Base-by-base conservation (phyloP, 176 grass and related monocot genomes). In the Cymbopogon citratus region DNA sequence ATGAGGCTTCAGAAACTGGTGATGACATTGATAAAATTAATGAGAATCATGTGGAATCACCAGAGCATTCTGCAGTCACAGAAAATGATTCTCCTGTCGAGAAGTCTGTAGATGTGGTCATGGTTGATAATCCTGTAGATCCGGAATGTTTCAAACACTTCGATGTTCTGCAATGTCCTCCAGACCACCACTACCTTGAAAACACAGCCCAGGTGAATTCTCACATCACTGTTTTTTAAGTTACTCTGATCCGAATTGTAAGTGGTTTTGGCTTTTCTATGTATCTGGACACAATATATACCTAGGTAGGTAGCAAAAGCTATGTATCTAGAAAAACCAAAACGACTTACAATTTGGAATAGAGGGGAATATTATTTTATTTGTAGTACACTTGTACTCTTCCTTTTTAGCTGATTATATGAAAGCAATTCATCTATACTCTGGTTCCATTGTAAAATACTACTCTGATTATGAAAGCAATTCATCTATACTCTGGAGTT, bases 101-200 rank as follows among this genome's bases (percentile, higher is more conserved):
- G 9, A 82, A 72, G 62, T 64, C 69, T 26, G 15, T 41, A 71
- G 87, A 87, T 75, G 87, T 84, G 7, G 75, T 57, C 69, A 74
- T 79, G 61, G 36, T 44, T 75, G 86, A 87, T 6, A 63, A n/a
- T 74, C 67, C n/a, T 85, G 81, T 49, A 71, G 86, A 89, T 85
- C 52, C 66, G 45, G 77, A 87, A 81, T 77, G 60, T 46, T 95
- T 93, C 76, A 99, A 93, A 69, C 96, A 95, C 76, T 99, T 99
- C 78, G 96, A 99, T 88, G 75, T 95, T 85, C 52, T 84, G 69
- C 87, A 91, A 75, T 93, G 90, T 80, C 89, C 92, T 40, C 66
- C 48, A 12, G 96, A 99, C 39, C 92, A 99, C 85, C 92, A 93
- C 88, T 99, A 87, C 77, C 76, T 93, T 73, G 85, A 78, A 80